Evolutionary conservation across 1,284 basidiomycete genomes (phyloP), one percentile per base, ranked within the genome.

Genomic region (Cutaneotrichosporon spelunceum): DNA sequence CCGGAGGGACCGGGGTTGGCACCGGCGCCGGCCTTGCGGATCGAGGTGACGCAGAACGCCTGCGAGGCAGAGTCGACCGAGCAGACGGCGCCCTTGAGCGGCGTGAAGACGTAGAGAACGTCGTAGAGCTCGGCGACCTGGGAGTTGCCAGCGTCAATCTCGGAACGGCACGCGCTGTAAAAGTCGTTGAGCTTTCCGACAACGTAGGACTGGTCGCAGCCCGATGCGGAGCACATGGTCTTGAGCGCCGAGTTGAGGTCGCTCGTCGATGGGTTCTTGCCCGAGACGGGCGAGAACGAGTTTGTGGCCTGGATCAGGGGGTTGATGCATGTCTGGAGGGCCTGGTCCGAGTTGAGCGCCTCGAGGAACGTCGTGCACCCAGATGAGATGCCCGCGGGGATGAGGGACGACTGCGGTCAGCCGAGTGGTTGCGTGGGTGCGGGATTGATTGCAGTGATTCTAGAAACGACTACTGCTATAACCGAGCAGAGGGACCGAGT

Each of bases 121-220:
- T 95, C 93, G 80, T 95, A 96, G 4, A 84, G 79, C 42, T 77
- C 71, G 70, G 85, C 74, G 53, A 93, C 86, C 27, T 74, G 61
- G 21, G 73, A 69, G 61, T 78, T 74, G 42, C 52, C 52, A 68
- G 73, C 80, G 55, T 75, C 72, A 67, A 96, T 81, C 79, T 95
- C 93, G 27, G 72, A 59, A 2, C 78, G 64, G 82, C 93, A 96
- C 8, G 84, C 82, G 13, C 82, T 68, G 75, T 87, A 87, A 80
- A 95, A 93, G 19, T 81, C 66, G 57, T 84, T 79, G 60, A 96
- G 84, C 69, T 85, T 82, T 39, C 80, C 62, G 55, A 87, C 84
- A 70, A 95, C 77, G 59, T 81, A 75, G 36, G 78, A 81, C 59
- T 86, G 83, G 10, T 83, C 76, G 82, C 91, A 94, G 19, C 72